These are phyloP conservation scores for Atkinsonella hypoxylon DNA, from an alignment of 2,329 filamentous ascomycete genomes.

Conservation along the genomic window DNA sequence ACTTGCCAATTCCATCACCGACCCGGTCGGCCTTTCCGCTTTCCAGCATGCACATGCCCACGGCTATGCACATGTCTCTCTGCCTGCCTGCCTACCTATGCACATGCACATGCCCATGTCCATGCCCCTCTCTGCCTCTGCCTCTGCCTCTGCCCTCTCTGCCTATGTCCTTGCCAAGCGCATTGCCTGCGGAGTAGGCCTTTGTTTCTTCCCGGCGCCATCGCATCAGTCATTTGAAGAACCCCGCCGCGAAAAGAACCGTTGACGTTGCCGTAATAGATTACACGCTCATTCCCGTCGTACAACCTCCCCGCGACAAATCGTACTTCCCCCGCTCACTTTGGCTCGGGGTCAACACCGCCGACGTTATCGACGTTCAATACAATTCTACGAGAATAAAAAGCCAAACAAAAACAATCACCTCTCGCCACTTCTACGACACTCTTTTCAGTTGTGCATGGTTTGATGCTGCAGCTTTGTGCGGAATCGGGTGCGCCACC, in stretches of 20 bases:
- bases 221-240: background rate
- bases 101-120: no score
- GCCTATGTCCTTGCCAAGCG: no score
- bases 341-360: background rate
- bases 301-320: constrained; percentile 1
- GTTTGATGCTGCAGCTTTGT: background rate
- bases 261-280: constrained; percentile 2
- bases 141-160: no score
- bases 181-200: background rate
- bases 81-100: background rate
- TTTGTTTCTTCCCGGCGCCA: background rate
- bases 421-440: background rate
- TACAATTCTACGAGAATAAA: background rate
- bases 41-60: background rate
- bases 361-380: background rate
- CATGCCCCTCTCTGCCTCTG: no score
- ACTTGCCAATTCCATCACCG: background rate
- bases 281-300: constrained; percentile 2
- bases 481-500: constrained; percentile 6
- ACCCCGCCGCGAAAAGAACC: background rate
- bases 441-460: constrained; percentile 3
- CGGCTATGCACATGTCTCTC: background rate
- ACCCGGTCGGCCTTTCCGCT: background rate
- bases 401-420: background rate
- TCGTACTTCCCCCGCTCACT: background rate